Conservation (phyloP, 441 rosid species). For the Mallotus repandus region DNA sequence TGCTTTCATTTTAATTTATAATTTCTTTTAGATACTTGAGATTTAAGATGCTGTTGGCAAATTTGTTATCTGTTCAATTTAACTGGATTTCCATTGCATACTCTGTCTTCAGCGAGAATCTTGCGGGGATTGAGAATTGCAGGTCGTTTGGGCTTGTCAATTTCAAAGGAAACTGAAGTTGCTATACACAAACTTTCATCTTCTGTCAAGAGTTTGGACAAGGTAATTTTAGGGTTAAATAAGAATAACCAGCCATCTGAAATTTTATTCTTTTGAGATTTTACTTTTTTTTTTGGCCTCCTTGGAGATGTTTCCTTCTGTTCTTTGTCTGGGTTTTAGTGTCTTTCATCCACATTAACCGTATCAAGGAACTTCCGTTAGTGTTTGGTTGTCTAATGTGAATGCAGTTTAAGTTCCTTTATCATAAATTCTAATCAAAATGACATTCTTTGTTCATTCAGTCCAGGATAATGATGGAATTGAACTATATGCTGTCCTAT, state of each 20-base stretch:
- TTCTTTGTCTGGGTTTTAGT: neutral
- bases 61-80: conserved; percentile 15
- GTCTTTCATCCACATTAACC: neutral
- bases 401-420: conserved; percentile 1
- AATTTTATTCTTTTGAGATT: conserved; percentile 12
- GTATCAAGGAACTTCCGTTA: neutral
- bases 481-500: conserved; percentile 89
- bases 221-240: conserved; percentile 46
- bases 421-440: conserved; percentile 19
- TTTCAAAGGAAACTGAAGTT: conserved; percentile 63
- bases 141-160: conserved; percentile 71
- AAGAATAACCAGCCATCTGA: conserved; percentile 20
- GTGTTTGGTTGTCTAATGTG: neutral
- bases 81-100: conserved; percentile 15
- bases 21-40: conserved; percentile 9
- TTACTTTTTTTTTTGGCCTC: neutral
- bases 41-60: conserved; percentile 22
- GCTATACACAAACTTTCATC: conserved; percentile 64
- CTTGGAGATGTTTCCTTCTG: neutral
- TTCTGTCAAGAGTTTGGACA: conserved; percentile 50
- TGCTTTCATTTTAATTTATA: conserved; percentile 28
- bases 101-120: conserved; percentile 67
- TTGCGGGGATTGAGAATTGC: conserved; percentile 92
- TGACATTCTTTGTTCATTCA: conserved; percentile 41
- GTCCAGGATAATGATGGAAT: conserved; percentile 81